Base-by-base conservation (phyloP, 208 protist species). In the Phytomonas sp. region DNA sequence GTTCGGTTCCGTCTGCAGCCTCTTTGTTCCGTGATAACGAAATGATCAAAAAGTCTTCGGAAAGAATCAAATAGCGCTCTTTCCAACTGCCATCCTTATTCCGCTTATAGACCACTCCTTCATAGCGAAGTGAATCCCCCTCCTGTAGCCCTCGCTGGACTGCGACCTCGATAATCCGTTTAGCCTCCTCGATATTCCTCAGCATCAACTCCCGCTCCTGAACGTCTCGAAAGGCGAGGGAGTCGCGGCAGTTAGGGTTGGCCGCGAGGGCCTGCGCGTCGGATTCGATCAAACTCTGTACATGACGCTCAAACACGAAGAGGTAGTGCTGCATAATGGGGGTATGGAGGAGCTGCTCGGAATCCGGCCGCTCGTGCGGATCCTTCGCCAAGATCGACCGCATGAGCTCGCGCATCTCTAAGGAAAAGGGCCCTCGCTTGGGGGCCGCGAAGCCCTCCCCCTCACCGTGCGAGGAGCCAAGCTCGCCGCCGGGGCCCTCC, bases 241-340 rank as follows among this genome's bases (percentile, higher is more conserved):
- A n/a, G 37, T 63, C 37, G 4, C 72, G 76, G 6, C 72, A 31
- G n/a, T 68, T 20, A 17, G 83, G 80, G 60, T 78, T 76, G 0
- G 51, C 73, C 17, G 81, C 75, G 15, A 80, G 61, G 66, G 68
- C 70, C 30, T 63, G 77, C 32, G 73, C 76, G 72, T 91, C 85
- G 20, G 71, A 37, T 9, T 46, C 68, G 65, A 89, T 80, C 29
- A 88, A 73, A 7, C 68, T 71, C 60, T 88, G 59, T 34, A 93
- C 86, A 65, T 84, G 81, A 64, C 82, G 81, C 66, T 92, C 78
- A 62, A 96, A 92, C 17, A 94, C 33, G 63, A 64, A 83, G 29
- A 94, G 76, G 72, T 89, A 86, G 53, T 96, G 83, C 74, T 92
- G 86, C 83, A 96, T 92, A 29, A 93, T 71, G 9, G 82, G 86